phyloP scores from a whole-genome alignment of 73 alveolate genomes.

The Tetrahymena malaccensis region DNA sequence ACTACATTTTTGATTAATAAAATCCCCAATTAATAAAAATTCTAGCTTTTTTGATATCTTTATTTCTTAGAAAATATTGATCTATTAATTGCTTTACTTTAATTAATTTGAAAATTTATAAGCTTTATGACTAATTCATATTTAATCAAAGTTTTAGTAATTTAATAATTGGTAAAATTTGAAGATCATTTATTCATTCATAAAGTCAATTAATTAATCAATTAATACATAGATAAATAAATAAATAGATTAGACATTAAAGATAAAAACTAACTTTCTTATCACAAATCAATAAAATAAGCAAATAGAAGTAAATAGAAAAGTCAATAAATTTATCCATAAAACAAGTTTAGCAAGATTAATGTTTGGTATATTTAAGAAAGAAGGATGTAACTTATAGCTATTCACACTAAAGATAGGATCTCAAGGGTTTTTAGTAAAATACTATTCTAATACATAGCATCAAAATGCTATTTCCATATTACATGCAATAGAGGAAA shows the following conservation, averaged over 20 bases:
- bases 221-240: too few relatives aligned
- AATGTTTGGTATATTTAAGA: neutral
- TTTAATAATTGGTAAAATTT: too few relatives aligned
- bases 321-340: neutral
- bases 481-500: neutral
- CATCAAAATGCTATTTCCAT: neutral
- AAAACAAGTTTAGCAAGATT: neutral
- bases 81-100: neutral
- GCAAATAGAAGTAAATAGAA: neutral
- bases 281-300: neutral
- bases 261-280: neutral
- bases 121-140: too few relatives aligned
- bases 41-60: neutral
- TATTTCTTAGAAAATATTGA: too few relatives aligned
- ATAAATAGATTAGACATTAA: neutral
- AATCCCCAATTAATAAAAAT: neutral
- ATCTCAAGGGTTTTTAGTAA: neutral
- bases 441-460: neutral
- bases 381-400: neutral
- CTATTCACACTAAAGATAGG: neutral
- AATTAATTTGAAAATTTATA: neutral
- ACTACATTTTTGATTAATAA: neutral
- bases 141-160: neutral
- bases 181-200: neutral
- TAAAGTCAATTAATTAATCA: neutral